A percentile compares a stretch with the other conserved stretches of the same genome.
Evolutionary conservation across 2,329 filamentous ascomycete genomes (phyloP).

Genomic region (Epichloe elymi): DNA sequence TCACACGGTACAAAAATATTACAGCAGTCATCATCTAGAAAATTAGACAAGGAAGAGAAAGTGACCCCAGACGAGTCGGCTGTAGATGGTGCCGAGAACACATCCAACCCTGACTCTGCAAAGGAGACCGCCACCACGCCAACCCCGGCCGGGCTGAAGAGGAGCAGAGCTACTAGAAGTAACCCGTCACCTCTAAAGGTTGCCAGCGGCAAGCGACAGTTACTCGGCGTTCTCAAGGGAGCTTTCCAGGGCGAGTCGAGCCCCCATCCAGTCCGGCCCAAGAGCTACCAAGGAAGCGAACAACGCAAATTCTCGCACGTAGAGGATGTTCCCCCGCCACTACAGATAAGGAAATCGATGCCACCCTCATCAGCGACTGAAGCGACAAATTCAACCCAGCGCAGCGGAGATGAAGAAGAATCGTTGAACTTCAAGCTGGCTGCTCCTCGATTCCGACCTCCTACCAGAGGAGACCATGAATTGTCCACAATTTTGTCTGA

Average conservation of each 20-base stretch:
- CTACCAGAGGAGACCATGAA: constrained; percentile 41
- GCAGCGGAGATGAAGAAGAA: neutral
- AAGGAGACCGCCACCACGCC: constrained; percentile 19
- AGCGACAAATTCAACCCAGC: neutral
- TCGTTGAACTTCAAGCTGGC: constrained; percentile 13
- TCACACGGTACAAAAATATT: neutral
- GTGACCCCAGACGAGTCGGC: constrained; percentile 2
- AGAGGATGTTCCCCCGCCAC: constrained; percentile 11
- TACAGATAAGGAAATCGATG: constrained; percentile 1
- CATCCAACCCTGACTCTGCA: constrained; percentile 9
- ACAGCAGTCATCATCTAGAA: constrained; percentile 1
- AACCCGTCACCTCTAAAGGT: constrained; percentile 35
- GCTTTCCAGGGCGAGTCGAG: constrained; percentile 50
- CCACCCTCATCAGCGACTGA: neutral
- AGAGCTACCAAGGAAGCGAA: constrained; percentile 35
- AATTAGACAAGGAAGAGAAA: constrained; percentile 1
- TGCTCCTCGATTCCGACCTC: constrained; percentile 28
- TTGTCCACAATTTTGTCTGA: constrained; percentile 46
- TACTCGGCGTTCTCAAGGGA: constrained; percentile 46
- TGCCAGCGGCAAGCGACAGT: constrained; percentile 29
- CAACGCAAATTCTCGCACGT: constrained; percentile 20
- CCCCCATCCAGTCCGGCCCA: constrained; percentile 29
- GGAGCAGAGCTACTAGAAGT: constrained; percentile 42
- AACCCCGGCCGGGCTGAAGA: constrained; percentile 32
- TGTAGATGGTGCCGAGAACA: constrained; percentile 7